Evolutionary conservation across 805 yeast genomes (phyloP).

Genomic region (Cyberlindnera misumaiensis): DNA sequence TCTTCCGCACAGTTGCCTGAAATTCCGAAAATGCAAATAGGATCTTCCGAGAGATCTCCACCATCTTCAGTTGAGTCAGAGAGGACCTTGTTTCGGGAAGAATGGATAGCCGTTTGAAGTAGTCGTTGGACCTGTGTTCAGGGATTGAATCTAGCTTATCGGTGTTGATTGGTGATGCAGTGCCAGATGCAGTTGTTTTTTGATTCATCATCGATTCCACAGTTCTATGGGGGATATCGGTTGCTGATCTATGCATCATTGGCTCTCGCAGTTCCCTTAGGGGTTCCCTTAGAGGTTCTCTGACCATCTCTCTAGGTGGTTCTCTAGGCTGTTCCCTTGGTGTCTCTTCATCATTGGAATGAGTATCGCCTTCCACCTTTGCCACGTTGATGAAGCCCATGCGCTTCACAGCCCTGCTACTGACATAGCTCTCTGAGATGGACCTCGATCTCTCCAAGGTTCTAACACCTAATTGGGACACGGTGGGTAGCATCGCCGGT

Average conservation of each 20-base stretch:
- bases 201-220: no score
- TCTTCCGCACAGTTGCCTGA: constrained; percentile 50
- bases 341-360: no score
- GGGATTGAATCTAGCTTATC: constrained; percentile 19
- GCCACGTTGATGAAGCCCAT: constrained; percentile 59
- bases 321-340: no score
- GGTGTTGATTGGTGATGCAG: constrained; percentile 8
- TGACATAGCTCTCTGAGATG: constrained; percentile 35
- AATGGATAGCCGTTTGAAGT: constrained; percentile 58
- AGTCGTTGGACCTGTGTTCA: constrained; percentile 52
- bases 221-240: neutral
- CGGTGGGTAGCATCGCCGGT: no score
- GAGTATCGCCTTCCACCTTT: constrained; percentile 20
- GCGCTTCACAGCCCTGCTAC: constrained; percentile 64
- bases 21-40: constrained; percentile 59
- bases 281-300: constrained; percentile 1
- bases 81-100: constrained; percentile 41
- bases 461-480: neutral
- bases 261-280: constrained; percentile 1
- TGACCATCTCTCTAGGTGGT: no score
- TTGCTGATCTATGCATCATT: neutral
- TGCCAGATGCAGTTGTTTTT: neutral
- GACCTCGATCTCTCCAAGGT: constrained; percentile 26
- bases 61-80: constrained; percentile 19
- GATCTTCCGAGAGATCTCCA: constrained; percentile 52